Conservation (phyloP, 495 filamentous ascomycete species). For the Thermothielavioides terrestris region DNA sequence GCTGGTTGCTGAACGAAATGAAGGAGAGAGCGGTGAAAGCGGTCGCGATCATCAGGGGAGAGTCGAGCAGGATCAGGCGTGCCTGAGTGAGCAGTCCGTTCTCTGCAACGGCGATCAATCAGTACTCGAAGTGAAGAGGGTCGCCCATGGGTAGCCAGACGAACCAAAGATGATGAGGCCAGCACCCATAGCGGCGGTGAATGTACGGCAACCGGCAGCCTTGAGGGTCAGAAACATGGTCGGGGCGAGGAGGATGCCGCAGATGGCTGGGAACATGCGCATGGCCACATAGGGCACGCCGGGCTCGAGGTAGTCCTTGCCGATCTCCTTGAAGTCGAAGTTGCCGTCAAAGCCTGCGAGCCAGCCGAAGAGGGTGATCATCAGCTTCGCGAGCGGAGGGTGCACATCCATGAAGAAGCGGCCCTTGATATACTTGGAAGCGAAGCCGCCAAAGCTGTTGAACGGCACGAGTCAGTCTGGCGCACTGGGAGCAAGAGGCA, state of each 20-base stretch:
- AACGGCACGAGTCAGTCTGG: constrained; percentile 16
- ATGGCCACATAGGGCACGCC: constrained; percentile 96
- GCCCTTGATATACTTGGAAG: constrained; percentile 97
- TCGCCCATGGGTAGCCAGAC: constrained; percentile 5
- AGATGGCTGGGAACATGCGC: constrained; percentile 83
- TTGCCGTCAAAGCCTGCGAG: constrained; percentile 88
- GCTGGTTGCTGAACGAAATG: constrained; percentile 90
- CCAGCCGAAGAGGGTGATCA: constrained; percentile 92
- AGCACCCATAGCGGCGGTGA: constrained; percentile 72
- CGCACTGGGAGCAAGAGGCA: not conserved
- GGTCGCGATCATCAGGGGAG: constrained; percentile 87
- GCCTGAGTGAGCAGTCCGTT: constrained; percentile 93
- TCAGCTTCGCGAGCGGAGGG: constrained; percentile 90
- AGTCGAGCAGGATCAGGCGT: constrained; percentile 90
- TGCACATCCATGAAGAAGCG: constrained; percentile 99
- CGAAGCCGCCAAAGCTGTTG: constrained; percentile 88
- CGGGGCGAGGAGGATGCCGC: constrained; percentile 78
- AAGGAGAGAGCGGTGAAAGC: constrained; percentile 86
- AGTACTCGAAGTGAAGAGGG: not conserved
- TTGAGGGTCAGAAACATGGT: constrained; percentile 93
- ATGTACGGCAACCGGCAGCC: constrained; percentile 78
- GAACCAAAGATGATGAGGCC: constrained; percentile 83
- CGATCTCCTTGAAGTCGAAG: constrained; percentile 99
- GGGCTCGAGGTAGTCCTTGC: constrained; percentile 93
- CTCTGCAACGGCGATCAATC: constrained; percentile 47